Evolutionary conservation across 495 filamentous ascomycete species (phyloP), one percentile per base, ranked within the genome.

Genomic region (Podospora sp.): DNA sequence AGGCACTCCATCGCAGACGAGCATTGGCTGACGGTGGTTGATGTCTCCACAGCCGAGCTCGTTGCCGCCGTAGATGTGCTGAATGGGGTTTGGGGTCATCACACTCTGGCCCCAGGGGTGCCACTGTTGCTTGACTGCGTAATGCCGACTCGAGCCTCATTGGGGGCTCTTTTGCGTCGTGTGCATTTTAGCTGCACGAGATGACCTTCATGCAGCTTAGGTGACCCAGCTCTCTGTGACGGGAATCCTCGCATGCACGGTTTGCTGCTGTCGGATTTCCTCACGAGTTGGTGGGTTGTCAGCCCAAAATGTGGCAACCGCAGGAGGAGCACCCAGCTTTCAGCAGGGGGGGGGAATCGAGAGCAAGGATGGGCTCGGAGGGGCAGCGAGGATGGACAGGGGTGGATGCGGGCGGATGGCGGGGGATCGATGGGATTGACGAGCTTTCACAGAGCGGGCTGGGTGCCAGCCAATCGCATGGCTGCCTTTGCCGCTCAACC

Each of bases 401-500:
- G 70, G 62, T 18, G 24, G 46, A 57, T 69, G 69, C 69, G 60
- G 70, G 68, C 35, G 57, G 51, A 68, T 68, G 64, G 68, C 62
- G 73, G 71, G 71, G 70, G 65, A 65, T 67, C 61, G 40, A 40
- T 62, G 59, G n/a, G 29, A 49, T 64, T 56, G 56, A 67, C 29
- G 49, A 59, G 60, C 27, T 50, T 29, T 27, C 22, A 18, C 29
- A 22, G 55, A 50, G 55, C 33, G 26, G 21, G 40, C 26, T 40
- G 46, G 24, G 61, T 64, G 66, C 72, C 58, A 71, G 58, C 75
- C 75, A 77, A 77, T 76, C 40, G 46, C 6, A 12, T 21, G 1
- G 3, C 51, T 1, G 27, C 60, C 52, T 69, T 76, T 76, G 52
- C 72, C 75, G 75, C 75, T 73, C 69, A 53, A 58, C 65, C 65